Base-by-base conservation (phyloP, 2,329 filamentous ascomycete species). In the Colletotrichum simmondsii region DNA sequence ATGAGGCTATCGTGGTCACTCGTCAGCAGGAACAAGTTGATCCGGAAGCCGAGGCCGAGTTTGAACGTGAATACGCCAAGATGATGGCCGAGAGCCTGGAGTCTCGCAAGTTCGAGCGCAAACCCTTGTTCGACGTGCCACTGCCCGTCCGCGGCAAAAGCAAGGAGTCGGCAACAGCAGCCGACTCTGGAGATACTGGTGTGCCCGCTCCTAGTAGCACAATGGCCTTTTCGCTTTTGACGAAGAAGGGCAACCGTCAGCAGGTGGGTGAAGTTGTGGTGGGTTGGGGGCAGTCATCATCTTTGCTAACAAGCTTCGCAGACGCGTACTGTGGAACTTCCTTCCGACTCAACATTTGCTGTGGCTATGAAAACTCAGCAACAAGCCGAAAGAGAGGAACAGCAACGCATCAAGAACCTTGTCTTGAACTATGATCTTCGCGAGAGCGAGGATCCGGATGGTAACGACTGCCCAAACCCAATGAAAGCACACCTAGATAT, bases 1-100 rank as follows among this genome's bases (percentile, higher is more conserved):
- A 98, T 75, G 95, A 98, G 80, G 91, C 94, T 28, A 97, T 98
- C 76, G 90, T 98, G 56, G 96, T 99, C 60, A 97, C 95, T 57
- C 92, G 95, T 73, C 93, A 96, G 79, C 94, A 98, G 81, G 95
- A 98, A 80, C 91, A 96, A 77, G 89, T 95, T 69, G 95, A 99
- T 76, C 95, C 96, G 0, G 95, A 98, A 83, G 95, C 93, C 53
- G 97, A 99, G 79, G 97, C 96, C 7, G 97, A 99, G 54, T 99
- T 99, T 80, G 97, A 99, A 80, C 94, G 96, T 77, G 97, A 98
- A 83, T 97, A 98, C 81, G 95, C 97, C 49, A 98, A 97, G 83
- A 94, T 99, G 91, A 98, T 99, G 96, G 91, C 95, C 63, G 97
- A 99, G 82, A 98, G 96, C 84, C 86, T 98, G 78, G 97, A 99